Evolutionary conservation across 345 rosid species (phyloP).

Genomic region (Cardamine chenopodiifolia): DNA sequence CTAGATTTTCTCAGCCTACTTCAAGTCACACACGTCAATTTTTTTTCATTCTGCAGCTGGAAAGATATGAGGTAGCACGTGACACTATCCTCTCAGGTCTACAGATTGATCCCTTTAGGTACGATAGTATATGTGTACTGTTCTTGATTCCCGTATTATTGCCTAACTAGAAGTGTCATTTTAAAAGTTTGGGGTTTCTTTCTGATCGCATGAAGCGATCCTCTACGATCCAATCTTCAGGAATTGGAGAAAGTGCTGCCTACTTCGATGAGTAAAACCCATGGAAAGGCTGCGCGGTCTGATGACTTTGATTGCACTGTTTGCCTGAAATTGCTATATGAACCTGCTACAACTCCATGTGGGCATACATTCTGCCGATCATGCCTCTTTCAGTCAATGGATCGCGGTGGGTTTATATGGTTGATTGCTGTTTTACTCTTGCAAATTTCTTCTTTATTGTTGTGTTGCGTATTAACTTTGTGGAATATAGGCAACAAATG

Average conservation of each 20-base stretch:
- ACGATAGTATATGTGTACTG: slow-evolving; percentile 22
- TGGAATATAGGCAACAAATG: slow-evolving; percentile 82
- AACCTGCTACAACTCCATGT: slow-evolving; percentile 91
- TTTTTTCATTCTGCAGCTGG: slow-evolving; percentile 59
- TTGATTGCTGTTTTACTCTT: slow-evolving; percentile 15
- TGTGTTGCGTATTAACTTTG: slow-evolving; percentile 20
- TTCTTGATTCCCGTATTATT: slow-evolving; percentile 18
- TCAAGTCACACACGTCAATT: slow-evolving; percentile 2
- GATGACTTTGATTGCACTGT: slow-evolving; percentile 95
- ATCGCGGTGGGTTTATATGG: slow-evolving; percentile 62
- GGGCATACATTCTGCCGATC: slow-evolving; percentile 97
- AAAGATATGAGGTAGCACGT: slow-evolving; percentile 79
- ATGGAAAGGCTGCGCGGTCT: slow-evolving; percentile 59
- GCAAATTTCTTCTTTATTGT: background rate
- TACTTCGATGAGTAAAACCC: slow-evolving; percentile 43
- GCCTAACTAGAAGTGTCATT: slow-evolving; percentile 12
- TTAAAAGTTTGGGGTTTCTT: slow-evolving; percentile 35
- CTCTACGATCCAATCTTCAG: slow-evolving; percentile 72
- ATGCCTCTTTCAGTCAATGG: slow-evolving; percentile 93
- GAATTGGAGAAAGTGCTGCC: slow-evolving; percentile 55
- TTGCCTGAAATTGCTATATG: slow-evolving; percentile 83
- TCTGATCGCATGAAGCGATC: slow-evolving; percentile 66
- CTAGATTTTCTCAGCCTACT: slow-evolving; percentile 9
- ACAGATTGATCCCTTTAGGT: slow-evolving; percentile 91
- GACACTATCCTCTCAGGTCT: slow-evolving; percentile 81